These are phyloP conservation scores for Torulaspora gathmanii DNA, from an alignment of 805 yeast species.

Conservation along the genomic window DNA sequence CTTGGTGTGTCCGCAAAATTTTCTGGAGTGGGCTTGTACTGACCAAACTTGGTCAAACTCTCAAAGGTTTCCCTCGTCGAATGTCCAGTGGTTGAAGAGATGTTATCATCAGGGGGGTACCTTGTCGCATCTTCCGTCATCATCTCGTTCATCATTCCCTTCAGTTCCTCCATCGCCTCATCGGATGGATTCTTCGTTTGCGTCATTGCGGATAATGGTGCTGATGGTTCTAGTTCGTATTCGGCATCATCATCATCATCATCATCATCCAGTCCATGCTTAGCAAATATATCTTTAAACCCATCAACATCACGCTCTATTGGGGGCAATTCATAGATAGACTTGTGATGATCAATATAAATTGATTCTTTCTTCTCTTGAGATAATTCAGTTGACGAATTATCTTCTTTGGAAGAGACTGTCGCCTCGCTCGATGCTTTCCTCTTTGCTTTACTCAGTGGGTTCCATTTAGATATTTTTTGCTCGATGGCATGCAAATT, in stretches of 20 bases:
- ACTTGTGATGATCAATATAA: not conserved
- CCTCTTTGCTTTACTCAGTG: constrained; percentile 27
- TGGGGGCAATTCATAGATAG: constrained; percentile 23
- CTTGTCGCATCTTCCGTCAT: constrained; percentile 12
- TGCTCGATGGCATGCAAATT: constrained; percentile 24
- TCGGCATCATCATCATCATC: not conserved
- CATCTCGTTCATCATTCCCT: constrained; percentile 37
- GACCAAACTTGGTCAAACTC: constrained; percentile 28
- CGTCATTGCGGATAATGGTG: not conserved
- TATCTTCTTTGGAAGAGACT: constrained; percentile 3
- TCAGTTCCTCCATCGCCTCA: constrained; percentile 32
- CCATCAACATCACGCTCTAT: constrained; percentile 23
- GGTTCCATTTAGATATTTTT: constrained; percentile 33
- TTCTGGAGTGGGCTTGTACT: constrained; percentile 28
- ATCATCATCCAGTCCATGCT: constrained; percentile 20
- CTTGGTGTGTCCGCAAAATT: constrained; percentile 35
- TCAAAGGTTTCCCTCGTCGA: constrained; percentile 26
- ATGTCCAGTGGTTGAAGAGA: constrained; percentile 5
- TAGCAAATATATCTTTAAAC: constrained; percentile 14
- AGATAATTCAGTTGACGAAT: not conserved
- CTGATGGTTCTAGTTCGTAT: not conserved
- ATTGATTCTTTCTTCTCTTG: constrained; percentile 1
- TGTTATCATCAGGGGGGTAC: constrained; percentile 2
- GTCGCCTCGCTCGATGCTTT: constrained; percentile 17
- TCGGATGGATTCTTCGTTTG: constrained; percentile 9